Evolutionary conservation across 306 rosid genomes (phyloP), one percentile per base, ranked within the genome.

Genomic region (Quercus engelmannii): DNA sequence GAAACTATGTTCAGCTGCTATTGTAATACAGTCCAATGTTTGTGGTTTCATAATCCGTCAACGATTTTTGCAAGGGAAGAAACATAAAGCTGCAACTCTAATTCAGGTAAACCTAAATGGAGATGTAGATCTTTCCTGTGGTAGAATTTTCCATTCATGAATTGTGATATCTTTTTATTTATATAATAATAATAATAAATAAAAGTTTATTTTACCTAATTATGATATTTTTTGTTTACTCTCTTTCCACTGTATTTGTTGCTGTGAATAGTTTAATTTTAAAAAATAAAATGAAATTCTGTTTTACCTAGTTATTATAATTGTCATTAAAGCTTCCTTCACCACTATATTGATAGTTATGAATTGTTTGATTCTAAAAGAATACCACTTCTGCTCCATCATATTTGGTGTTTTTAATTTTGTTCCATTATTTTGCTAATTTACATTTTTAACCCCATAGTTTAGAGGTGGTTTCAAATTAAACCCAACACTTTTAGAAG

Each of bases 1-100:
- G 82, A 81, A 88, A 73, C 64, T 95, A 63, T 72, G 81, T 91
- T 83, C 85, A 49, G 89, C 96, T 74, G 68, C 93, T 61, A 69
- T 82, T 52, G 82, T 80, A 73, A 79, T 95, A 43, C 99, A 95
- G 83, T 93, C 96, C 61, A 76, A 80, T 80, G 77, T 89, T 64
- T 91, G 90, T 74, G 94, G 96, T 61, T 91, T 93, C 79, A 79
- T 87, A 58, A 87, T 89, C 76, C 97, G 89, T 83, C 83, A 73
- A 79, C 90, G 82, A 78, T 90, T 86, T 79, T 76, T 86, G 82
- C 90, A 82, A 78, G 89, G 64, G 67, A 93, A 86, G 79, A 86
- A 90, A 77, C 92, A 84, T 78, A 95, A 81, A 85, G 97, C 99
- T 79, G 98, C 97, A 56, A 87, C 89, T 77, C 55, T 80, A 61